phyloP scores from a whole-genome alignment of 306 rosid species.

The Datisca glomerata region DNA sequence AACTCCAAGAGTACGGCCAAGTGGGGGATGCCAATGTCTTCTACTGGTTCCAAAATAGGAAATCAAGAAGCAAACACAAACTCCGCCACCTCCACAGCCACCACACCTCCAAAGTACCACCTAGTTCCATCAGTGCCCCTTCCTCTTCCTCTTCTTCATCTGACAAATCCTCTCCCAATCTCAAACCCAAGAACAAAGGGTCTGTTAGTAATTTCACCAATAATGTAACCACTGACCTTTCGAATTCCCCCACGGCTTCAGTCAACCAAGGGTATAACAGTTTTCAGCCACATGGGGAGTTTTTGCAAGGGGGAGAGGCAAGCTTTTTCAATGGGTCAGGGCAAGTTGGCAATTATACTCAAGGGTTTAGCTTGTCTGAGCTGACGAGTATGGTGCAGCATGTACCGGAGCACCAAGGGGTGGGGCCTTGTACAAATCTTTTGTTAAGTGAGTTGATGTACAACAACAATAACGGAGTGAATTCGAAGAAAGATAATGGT shows the following conservation, averaged over 20 bases:
- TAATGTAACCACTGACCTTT: slow-evolving; percentile 16
- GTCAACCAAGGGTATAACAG: slow-evolving; percentile 36
- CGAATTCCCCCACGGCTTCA: slow-evolving; percentile 40
- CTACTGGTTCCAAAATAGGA: slow-evolving; percentile 95
- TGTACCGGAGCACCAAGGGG: slow-evolving; percentile 14
- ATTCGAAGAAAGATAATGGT: slow-evolving; percentile 34
- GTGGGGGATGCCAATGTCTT: slow-evolving; percentile 97
- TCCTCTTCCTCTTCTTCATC: slow-evolving; percentile 64
- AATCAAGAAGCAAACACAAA: slow-evolving; percentile 95
- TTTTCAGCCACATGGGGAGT: slow-evolving; percentile 26
- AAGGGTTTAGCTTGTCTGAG: slow-evolving; percentile 68
- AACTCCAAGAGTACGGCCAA: slow-evolving; percentile 84
- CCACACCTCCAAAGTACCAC: slow-evolving; percentile 13
- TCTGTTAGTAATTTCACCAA: slow-evolving; percentile 32
- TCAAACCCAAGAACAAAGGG: slow-evolving; percentile 26
- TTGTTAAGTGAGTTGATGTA: slow-evolving; percentile 61
- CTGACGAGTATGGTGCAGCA: slow-evolving; percentile 36
- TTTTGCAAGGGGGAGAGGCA: slow-evolving; percentile 25
- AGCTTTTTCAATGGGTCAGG: too few relatives aligned
- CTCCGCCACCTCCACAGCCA: slow-evolving; percentile 67
- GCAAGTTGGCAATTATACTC: slow-evolving; percentile 19
- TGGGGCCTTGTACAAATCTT: slow-evolving; percentile 47
- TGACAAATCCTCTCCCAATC: slow-evolving; percentile 60
- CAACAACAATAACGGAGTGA: slow-evolving; percentile 26
- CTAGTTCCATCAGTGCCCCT: slow-evolving; percentile 13